Evolutionary conservation across 2,329 filamentous ascomycete genomes (phyloP), one percentile per base, ranked within the genome.

Genomic region (Sarocladium strictum): DNA sequence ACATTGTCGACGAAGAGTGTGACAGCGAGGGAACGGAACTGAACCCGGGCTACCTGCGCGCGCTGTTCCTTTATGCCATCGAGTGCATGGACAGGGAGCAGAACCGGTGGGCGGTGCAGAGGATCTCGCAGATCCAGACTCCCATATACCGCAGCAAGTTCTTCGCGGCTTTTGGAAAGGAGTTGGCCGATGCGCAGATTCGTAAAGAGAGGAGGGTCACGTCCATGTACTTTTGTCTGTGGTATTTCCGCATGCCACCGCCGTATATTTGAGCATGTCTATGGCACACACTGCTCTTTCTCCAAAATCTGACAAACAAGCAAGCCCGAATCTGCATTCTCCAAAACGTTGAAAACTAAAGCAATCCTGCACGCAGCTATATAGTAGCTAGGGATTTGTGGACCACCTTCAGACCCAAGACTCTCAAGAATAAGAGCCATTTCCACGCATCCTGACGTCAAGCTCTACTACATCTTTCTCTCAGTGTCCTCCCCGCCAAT

Each of bases 61-160:
- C 61, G 5, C 26, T 63, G 33, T 63, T 63, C 24, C 23, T 63
- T 14, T 61, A 55, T 26, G 59, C 59, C 7, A 59, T 62, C 35
- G 61, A 63, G 43, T 58, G 54, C 41, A 57, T 61, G 56, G 54
- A 61, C 12, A 37, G 38, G 2, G 54, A 57, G 2, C 41, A 62
- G 43, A 57, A 38, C 14, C 55, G 54, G n/a, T 61, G 59, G 60
- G 60, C 60, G 12, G 59, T 55, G 29, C 50, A 56, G 12, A 53
- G 56, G 58, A 41, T 61, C 11, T 23, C 19, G n/a, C 56, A 38
- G 47, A 47, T 43, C 41, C 11, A 57, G n/a, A 32, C 19, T 19
- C 57, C 45, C 14, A 57, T 54, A 26, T 54, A 56, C 33, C 33
- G 57, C 17, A 55, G 55, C 27, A 47, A 53, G 15, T 58, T 58